Evolutionary conservation across 495 filamentous ascomycete genomes (phyloP).

Genomic region (Thozetella sp.): DNA sequence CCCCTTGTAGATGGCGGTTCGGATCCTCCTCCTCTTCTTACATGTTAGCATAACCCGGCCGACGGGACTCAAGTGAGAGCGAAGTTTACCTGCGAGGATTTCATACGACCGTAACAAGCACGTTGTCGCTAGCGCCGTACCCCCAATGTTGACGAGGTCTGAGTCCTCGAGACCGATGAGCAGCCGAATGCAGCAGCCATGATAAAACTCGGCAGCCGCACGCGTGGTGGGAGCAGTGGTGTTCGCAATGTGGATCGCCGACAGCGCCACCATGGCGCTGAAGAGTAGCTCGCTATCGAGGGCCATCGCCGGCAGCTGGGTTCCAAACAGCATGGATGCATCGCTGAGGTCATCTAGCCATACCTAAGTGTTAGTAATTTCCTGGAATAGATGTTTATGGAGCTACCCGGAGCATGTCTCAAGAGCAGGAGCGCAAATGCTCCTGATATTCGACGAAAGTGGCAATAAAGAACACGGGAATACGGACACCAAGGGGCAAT

Average conservation of each 20-base stretch:
- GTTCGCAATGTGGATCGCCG: constrained; percentile 22
- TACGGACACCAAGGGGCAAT: constrained; percentile 41
- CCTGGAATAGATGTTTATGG: too few relatives aligned
- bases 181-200: constrained; percentile 13
- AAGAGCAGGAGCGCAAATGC: too few relatives aligned
- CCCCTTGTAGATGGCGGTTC: constrained; percentile 17
- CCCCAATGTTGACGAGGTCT: constrained; percentile 19
- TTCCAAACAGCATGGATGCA: not conserved
- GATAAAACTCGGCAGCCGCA: constrained; percentile 11
- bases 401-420: too few relatives aligned
- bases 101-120: constrained; percentile 40
- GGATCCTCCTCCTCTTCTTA: constrained; percentile 13
- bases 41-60: not conserved
- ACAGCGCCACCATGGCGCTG: constrained; percentile 35
- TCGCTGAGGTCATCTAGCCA: constrained; percentile 17
- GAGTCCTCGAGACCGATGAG: constrained; percentile 15
- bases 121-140: constrained; percentile 30
- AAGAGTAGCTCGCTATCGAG: constrained; percentile 30
- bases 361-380: too few relatives aligned
- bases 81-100: constrained; percentile 22
- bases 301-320: constrained; percentile 23
- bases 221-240: constrained; percentile 6
- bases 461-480: constrained; percentile 32
- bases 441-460: too few relatives aligned
- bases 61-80: not conserved